Evolutionary conservation across 805 yeast species (phyloP).

Genomic region (Yarrowia sp.): DNA sequence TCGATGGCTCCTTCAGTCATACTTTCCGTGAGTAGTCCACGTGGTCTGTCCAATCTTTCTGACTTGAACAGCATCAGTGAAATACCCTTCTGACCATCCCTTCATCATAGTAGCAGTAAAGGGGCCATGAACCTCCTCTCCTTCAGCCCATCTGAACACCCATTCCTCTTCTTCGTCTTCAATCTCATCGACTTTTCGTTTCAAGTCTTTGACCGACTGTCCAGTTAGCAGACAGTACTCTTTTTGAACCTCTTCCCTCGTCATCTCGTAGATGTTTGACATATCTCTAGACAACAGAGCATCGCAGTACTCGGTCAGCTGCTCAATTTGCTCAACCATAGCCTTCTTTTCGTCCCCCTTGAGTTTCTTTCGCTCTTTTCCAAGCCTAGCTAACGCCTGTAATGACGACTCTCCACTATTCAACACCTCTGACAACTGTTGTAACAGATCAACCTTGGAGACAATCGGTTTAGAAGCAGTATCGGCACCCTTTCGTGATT

Average conservation of each 20-base stretch:
- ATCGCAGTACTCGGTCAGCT: conserved; percentile 60
- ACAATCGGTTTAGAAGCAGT: conserved; percentile 33
- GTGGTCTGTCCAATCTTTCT: conserved; percentile 46
- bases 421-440: conserved; percentile 52
- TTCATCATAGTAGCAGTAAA: conserved; percentile 57
- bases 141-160: conserved; percentile 59
- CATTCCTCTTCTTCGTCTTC: conserved; percentile 51
- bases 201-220: conserved; percentile 38
- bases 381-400: conserved; percentile 59
- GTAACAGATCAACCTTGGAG: conserved; percentile 42
- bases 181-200: conserved; percentile 43
- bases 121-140: conserved; percentile 60
- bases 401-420: conserved; percentile 61
- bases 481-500: conserved; percentile 42
- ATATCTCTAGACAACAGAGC: conserved; percentile 54
- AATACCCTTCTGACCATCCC: conserved; percentile 59
- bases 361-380: conserved; percentile 18
- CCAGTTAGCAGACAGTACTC: conserved; percentile 57
- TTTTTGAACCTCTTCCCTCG: conserved; percentile 63
- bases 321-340: conserved; percentile 41
- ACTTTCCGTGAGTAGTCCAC: conserved; percentile 15
- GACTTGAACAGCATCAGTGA: conserved; percentile 56
- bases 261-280: conserved; percentile 58
- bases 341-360: conserved; percentile 38
- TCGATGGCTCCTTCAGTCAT: not conserved